These are phyloP conservation scores for Tuber borchii DNA, from an alignment of 495 filamentous ascomycete genomes.

Conservation along the genomic window DNA sequence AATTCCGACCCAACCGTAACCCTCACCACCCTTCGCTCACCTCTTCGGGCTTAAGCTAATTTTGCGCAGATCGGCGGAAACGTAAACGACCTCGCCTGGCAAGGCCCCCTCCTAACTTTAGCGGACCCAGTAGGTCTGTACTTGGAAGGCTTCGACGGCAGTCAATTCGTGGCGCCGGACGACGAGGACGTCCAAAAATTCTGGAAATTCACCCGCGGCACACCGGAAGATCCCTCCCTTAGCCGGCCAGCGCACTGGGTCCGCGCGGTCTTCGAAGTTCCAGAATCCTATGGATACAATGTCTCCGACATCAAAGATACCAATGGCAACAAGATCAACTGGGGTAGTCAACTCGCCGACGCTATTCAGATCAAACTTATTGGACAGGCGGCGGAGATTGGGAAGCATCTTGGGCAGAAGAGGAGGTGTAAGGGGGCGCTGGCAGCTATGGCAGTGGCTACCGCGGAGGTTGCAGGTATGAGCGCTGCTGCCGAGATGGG, in stretches of 20 bases:
- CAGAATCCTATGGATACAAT: constrained; percentile 9
- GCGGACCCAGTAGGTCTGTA: constrained; percentile 20
- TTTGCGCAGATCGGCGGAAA: constrained; percentile 12
- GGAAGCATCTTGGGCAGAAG: background rate
- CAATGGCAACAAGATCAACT: constrained; percentile 12
- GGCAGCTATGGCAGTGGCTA: background rate
- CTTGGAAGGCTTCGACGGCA: constrained; percentile 12
- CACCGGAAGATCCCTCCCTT: constrained; percentile 1
- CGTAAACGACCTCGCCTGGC: constrained; percentile 12
- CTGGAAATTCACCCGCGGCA: constrained; percentile 19
- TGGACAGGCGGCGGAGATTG: constrained; percentile 5
- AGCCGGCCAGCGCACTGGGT: constrained; percentile 10
- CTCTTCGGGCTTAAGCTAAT: background rate
- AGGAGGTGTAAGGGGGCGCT: background rate
- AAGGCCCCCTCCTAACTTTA: constrained; percentile 5
- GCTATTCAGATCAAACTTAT: constrained; percentile 14
- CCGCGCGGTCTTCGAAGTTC: constrained; percentile 21
- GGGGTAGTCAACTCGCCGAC: constrained; percentile 18
- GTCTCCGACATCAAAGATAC: constrained; percentile 16
- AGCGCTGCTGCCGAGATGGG: background rate
- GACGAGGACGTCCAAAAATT: constrained; percentile 10
- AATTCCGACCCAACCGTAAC: constrained; percentile 19
- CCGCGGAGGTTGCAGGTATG: background rate
- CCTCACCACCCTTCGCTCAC: background rate
- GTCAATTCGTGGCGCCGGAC: constrained; percentile 14